Evolutionary conservation across 441 rosid species (phyloP), one percentile per base, ranked within the genome.

Genomic region (Arabidopsis lyrata): DNA sequence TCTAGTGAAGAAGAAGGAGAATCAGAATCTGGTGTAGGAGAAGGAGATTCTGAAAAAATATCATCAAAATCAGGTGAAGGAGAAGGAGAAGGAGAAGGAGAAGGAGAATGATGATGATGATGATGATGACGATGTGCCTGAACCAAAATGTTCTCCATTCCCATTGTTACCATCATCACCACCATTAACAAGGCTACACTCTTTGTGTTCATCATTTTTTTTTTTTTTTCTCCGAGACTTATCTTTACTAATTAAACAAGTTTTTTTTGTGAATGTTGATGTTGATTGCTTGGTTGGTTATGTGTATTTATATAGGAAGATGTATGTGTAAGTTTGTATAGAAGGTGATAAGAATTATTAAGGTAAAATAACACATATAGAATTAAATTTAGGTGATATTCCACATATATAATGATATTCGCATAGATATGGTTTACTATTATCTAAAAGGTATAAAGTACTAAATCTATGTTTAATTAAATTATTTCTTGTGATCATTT

Each of bases 131-230:
- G 57, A 47, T 45, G 15, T 16, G 76, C 69, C 1, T 62, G 45
- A 32, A 63, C 69, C 38, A 63, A 41, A 72, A 72, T 36, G 20
- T 54, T 72, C 39, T 72, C 56, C 47, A 64, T 63, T 22, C 63
- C 56, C 38, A 63, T 20, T 20, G 35, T 12, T 44, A 72, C 56
- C 14, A 72, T 20, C 76, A 72, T 63, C 35, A 20, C 62, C 34
- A 63, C 32, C 70, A 72, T 53, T 35, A 70, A 48, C 57, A 72
- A 63, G 44, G 70, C 57, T 42, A 63, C 5, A 54, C 39, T 63
- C 24, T 70, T 72, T 53, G 63, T 54, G 22, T 54, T 72, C 63
- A 41, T 34, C 63, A 27, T 70, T 24, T 35, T 38, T 63, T 4
- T 42, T 45, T 62, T 58, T 2, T 12, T 59, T 34, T 14, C 10